Conservation (phyloP, 1,139 yeast genomes). For the Geotrichum bryndzae region DNA sequence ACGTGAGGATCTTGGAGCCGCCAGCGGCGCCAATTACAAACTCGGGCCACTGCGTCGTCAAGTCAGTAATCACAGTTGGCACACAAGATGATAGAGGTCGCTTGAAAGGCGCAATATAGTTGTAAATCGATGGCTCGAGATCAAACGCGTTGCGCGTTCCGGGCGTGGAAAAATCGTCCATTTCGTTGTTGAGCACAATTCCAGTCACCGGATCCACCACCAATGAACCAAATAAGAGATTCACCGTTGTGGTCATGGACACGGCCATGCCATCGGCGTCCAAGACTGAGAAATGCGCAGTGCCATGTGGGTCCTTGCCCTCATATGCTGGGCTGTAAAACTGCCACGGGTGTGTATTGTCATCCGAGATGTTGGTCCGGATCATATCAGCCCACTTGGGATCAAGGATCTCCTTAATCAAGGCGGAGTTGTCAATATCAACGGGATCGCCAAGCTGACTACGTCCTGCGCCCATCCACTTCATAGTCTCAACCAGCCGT, state of each 20-base stretch:
- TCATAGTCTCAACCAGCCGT: conserved; percentile 76
- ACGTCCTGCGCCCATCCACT: conserved; percentile 86
- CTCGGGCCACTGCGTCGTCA: conserved; percentile 46
- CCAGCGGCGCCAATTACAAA: conserved; percentile 89
- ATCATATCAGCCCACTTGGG: conserved; percentile 54
- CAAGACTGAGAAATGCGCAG: conserved; percentile 75
- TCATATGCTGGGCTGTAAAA: conserved; percentile 77
- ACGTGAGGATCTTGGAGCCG: conserved; percentile 82
- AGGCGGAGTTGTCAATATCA: conserved; percentile 33
- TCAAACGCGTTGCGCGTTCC: conserved; percentile 65
- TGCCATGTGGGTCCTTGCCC: conserved; percentile 73
- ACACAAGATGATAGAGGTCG: conserved; percentile 82
- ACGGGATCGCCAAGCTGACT: conserved; percentile 70
- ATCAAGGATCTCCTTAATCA: conserved; percentile 37
- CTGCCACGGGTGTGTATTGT: conserved; percentile 58
- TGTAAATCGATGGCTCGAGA: conserved; percentile 71
- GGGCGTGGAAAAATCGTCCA: conserved; percentile 93
- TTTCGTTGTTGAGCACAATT: conserved; percentile 75
- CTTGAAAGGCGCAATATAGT: conserved; percentile 66
- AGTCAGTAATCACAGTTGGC: conserved; percentile 62
- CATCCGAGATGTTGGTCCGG: conserved; percentile 44
- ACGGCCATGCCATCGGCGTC: conserved; percentile 69
- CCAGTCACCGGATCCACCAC: conserved; percentile 82
- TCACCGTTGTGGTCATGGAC: conserved; percentile 85
- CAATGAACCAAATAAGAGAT: conserved; percentile 72